Percentiles rank a stretch among this genome's conserved stretches.
These are phyloP conservation scores for Truncatella angustata DNA, from an alignment of 2,329 filamentous ascomycete species.

Conservation along the genomic window DNA sequence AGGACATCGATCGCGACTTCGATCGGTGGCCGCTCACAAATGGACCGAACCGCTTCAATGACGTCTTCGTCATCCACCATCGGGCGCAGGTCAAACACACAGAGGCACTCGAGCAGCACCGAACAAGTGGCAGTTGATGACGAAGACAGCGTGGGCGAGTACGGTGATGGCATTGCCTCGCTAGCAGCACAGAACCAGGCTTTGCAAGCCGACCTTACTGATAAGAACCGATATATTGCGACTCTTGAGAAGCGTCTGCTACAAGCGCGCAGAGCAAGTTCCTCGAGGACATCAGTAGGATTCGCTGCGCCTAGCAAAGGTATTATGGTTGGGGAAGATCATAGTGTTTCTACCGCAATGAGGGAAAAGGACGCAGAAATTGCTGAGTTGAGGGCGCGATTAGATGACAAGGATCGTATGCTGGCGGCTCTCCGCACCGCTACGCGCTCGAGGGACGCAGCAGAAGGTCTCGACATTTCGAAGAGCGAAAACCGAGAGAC, in stretches of 20 bases:
- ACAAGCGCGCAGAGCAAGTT: slow-evolving; percentile 86
- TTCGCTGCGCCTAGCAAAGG: slow-evolving; percentile 60
- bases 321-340: slow-evolving; percentile 74
- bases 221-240: slow-evolving; percentile 95
- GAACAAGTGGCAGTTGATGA: slow-evolving; percentile 49
- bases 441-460: slow-evolving; percentile 79
- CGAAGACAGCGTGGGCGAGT: slow-evolving; percentile 69
- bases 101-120: slow-evolving; percentile 42
- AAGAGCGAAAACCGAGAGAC: slow-evolving; percentile 15
- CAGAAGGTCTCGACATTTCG: slow-evolving; percentile 50
- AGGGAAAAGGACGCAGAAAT: slow-evolving; percentile 94
- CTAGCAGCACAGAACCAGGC: slow-evolving; percentile 82
- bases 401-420: slow-evolving; percentile 97
- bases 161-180: slow-evolving; percentile 81
- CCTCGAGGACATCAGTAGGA: slow-evolving; percentile 79
- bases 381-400: slow-evolving; percentile 78
- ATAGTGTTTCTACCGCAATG: slow-evolving; percentile 68
- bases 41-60: slow-evolving; percentile 67
- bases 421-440: slow-evolving; percentile 81
- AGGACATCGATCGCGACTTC: slow-evolving; percentile 72
- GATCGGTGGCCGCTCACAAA: slow-evolving; percentile 43
- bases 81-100: slow-evolving; percentile 49
- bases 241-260: slow-evolving; percentile 90
- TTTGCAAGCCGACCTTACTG: slow-evolving; percentile 90
- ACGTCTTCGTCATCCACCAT: slow-evolving; percentile 62